Evolutionary conservation across 768 basidiomycete genomes (phyloP), one percentile per base, ranked within the genome.

Genomic region (Leccinum uliginosum): DNA sequence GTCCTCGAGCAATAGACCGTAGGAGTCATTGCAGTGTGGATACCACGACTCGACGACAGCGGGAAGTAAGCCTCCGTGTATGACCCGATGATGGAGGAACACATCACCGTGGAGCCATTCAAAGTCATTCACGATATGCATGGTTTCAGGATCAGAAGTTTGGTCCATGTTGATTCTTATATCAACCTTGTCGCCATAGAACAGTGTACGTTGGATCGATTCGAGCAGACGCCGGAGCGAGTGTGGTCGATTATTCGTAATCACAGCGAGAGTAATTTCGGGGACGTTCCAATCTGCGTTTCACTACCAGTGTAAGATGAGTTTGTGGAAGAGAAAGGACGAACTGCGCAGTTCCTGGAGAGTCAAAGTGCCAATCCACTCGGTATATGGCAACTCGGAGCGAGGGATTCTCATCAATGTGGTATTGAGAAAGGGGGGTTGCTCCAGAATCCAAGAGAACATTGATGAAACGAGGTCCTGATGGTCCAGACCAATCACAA

Each of bases 11-110:
- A 94, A 72, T 19, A 94, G 67, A 7, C 87, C 91, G 66, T 92
- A 93, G 2, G 83, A 81, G 62, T 93, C 74, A 58, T 91, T 80
- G 29, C 79, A 78, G 24, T 75, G 71, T 5, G 93, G 92, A 66
- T 91, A 94, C 91, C 93, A 95, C 5, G 90, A 89, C 71, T 93
- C 92, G 14, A 93, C 87, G 14, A 95, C 84, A 6, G 92, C 89
- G 3, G 89, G 79, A 53, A 94, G 80, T 19, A 94, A 76, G 4
- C 91, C 92, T 2, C 84, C 91, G 56, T 85, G 85, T n/a, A 89
- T 72, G 55, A 92, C 78, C 24, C 93, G 82, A 64, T 86, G 89
- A 53, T 91, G 84, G 7, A 89, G 63, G 56, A 80, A 80, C 7
- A 84, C 61, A 35, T 71, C 62, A 6, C 91, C 90, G 59, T 83